Base-by-base conservation (phyloP, 495 filamentous ascomycete species). In the Monascus purpureus region DNA sequence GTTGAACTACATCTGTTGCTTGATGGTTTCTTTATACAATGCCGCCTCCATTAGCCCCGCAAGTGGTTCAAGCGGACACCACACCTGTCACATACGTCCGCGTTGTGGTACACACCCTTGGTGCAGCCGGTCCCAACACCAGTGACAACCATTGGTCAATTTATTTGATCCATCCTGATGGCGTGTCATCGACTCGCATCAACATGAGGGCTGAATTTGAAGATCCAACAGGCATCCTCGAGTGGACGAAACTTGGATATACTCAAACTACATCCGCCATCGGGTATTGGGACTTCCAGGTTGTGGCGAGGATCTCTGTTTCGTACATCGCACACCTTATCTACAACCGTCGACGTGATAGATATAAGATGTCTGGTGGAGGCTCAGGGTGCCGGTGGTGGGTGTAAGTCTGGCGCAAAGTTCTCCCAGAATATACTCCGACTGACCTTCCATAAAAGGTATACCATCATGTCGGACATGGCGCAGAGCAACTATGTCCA, bases 301-400 rank as follows among this genome's bases (percentile, higher is more conserved):
- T 37, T 28, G 17, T 15, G 5, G 15, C 16, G 26, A 26, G 17
- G 17, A 37, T 40, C 34, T 17, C 14, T 13, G 33, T 38, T 2
- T 19, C 12, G 17, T 20, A 31, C 8, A 15, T 40, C 34, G 26
- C 20, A 14, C 15, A 14, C 12, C 33, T 37, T 28, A 27, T 40
- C 23, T 31, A 25, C 16, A 29, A 17, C 4, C 26, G 29, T 28
- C 14, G 26, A 14, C 38, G 34, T 25, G 25, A 40, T 37, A 28
- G 17, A 25, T 40, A 37, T 40, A 14, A 38, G 27, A 37, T 40
- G 16, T 40, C 32, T 19, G 38, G 38, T 1, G 38, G 38, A 25
- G 38, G 38, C 6, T 40, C 38, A 14, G 33, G 33, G 7, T 40
- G 38, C 34, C 38, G 38, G 22, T 37, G 17, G 16, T 40, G 33